Conservation (phyloP, 2,329 filamentous ascomycete genomes). For the Cytospora paraplurivora region DNA sequence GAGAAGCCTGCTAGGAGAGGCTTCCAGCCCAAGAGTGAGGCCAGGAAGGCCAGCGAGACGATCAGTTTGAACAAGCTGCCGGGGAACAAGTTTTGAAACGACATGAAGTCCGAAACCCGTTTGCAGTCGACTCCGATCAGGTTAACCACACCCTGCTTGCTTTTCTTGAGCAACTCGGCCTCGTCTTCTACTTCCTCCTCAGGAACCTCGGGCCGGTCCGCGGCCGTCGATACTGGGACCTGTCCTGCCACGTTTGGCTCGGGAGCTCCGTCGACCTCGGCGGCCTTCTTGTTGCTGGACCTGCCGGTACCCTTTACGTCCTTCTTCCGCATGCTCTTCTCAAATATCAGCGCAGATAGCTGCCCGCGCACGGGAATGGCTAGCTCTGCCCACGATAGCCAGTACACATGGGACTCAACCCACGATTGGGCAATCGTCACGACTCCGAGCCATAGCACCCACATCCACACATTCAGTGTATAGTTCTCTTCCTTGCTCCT, state of each 20-base stretch:
- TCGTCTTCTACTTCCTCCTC: conserved; percentile 49
- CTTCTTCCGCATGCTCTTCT: conserved; percentile 76
- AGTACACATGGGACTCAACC: conserved; percentile 67
- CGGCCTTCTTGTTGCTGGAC: conserved; percentile 42
- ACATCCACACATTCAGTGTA: conserved; percentile 62
- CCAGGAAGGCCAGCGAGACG: conserved; percentile 67
- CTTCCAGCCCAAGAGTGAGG: conserved; percentile 72
- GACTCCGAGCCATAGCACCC: conserved; percentile 66
- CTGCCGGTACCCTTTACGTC: conserved; percentile 69
- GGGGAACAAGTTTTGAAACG: conserved; percentile 66
- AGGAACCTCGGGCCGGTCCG: conserved; percentile 39
- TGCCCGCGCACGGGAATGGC: conserved; percentile 69
- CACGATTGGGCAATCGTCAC: conserved; percentile 60
- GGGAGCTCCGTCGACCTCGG: conserved; percentile 35
- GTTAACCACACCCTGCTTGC: conserved; percentile 73
- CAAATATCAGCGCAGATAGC: conserved; percentile 71
- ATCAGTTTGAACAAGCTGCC: conserved; percentile 64
- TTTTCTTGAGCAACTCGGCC: conserved; percentile 47
- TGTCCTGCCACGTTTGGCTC: conserved; percentile 35
- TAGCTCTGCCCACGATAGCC: conserved; percentile 65
- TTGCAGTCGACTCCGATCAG: conserved; percentile 75
- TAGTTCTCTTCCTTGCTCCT: conserved; percentile 49
- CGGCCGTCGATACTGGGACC: conserved; percentile 35
- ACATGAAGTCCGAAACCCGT: conserved; percentile 68
- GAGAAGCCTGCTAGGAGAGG: conserved; percentile 66